Percentiles rank a stretch among this genome's conserved stretches.
Conservation (phyloP, 2,329 filamentous ascomycete species). For the Fusarium brachygibbosum region DNA sequence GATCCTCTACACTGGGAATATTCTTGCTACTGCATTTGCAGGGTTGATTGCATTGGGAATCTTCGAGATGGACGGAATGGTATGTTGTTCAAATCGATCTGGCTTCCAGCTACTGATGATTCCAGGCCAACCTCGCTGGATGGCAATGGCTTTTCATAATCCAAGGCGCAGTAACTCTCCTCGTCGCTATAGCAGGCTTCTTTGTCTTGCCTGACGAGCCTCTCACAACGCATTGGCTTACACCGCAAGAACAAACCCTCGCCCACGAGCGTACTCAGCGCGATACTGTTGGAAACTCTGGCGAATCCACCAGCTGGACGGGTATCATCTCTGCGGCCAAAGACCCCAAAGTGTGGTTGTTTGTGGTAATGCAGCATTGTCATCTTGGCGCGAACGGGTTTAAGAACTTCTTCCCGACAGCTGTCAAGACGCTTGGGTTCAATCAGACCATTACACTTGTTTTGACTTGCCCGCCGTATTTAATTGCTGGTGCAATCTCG, state of each 20-base stretch:
- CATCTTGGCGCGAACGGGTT: conserved; percentile 63
- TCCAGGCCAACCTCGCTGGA: conserved; percentile 37
- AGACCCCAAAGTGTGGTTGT: conserved; percentile 63
- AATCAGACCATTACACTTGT: conserved; percentile 47
- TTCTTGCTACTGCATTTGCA: conserved; percentile 55
- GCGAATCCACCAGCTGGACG: conserved; percentile 56
- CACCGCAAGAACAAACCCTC: conserved; percentile 58
- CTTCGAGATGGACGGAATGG: conserved; percentile 51
- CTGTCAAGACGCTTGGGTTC: conserved; percentile 46
- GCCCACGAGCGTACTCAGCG: conserved; percentile 58
- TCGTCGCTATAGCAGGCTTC: conserved; percentile 41
- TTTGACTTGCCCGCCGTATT: conserved; percentile 58
- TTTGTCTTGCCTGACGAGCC: conserved; percentile 54
- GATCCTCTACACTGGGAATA: conserved; percentile 60
- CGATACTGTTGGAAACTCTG: conserved; percentile 60
- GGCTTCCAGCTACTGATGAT: neutral
- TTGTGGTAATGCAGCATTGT: conserved; percentile 64
- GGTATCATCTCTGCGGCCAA: conserved; percentile 60
- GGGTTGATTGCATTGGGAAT: conserved; percentile 60
- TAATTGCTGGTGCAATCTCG: conserved; percentile 51
- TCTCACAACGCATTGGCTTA: conserved; percentile 59
- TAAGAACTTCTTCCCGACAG: conserved; percentile 52
- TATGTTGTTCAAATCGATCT: rapidly evolving
- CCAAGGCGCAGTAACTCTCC: conserved; percentile 64
- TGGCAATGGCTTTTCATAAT: conserved; percentile 71